These are phyloP conservation scores for Aspergillus candidus DNA, from an alignment of 2,329 filamentous ascomycete genomes.

Conservation along the genomic window DNA sequence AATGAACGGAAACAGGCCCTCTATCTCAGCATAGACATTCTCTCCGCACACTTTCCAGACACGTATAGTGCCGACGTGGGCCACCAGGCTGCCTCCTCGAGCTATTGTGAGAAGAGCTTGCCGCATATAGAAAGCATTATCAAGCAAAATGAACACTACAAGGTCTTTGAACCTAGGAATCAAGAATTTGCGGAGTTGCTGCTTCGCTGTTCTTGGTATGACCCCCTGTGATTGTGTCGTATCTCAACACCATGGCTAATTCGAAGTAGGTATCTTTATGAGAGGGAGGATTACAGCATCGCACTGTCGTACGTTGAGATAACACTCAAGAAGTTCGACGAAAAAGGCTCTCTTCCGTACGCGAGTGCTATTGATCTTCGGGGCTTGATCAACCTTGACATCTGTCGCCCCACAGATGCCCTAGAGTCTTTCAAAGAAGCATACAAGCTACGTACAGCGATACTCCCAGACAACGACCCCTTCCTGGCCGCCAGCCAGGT, in stretches of 20 bases:
- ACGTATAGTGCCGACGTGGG: slow-evolving; percentile 9
- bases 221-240: no score
- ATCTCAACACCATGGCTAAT: no score
- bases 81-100: slow-evolving; percentile 8
- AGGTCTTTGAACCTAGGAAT: neutral
- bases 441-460: slow-evolving; percentile 3
- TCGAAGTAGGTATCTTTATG: slow-evolving; percentile 11
- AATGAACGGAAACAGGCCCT: slow-evolving; percentile 5
- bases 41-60: slow-evolving; percentile 7
- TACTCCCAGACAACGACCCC: slow-evolving; percentile 1
- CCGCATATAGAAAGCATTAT: slow-evolving; percentile 9
- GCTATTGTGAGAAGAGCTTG: slow-evolving; percentile 7
- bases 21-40: slow-evolving; percentile 6
- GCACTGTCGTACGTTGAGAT: slow-evolving; percentile 8
- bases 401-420: slow-evolving; percentile 9
- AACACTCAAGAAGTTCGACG: slow-evolving; percentile 7
- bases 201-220: slow-evolving; percentile 4
- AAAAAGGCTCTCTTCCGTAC: slow-evolving; percentile 8
- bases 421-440: slow-evolving; percentile 10
- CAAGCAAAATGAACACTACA: slow-evolving; percentile 4
- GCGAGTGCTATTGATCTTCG: slow-evolving; percentile 13
- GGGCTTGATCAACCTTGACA: slow-evolving; percentile 12
- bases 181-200: slow-evolving; percentile 10
- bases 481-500: slow-evolving; percentile 6
- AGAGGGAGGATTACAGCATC: slow-evolving; percentile 12